A percentile compares a stretch with the other conserved stretches of the same genome.
Evolutionary conservation across 441 rosid genomes (phyloP).

Genomic region (Breynia disticha): DNA sequence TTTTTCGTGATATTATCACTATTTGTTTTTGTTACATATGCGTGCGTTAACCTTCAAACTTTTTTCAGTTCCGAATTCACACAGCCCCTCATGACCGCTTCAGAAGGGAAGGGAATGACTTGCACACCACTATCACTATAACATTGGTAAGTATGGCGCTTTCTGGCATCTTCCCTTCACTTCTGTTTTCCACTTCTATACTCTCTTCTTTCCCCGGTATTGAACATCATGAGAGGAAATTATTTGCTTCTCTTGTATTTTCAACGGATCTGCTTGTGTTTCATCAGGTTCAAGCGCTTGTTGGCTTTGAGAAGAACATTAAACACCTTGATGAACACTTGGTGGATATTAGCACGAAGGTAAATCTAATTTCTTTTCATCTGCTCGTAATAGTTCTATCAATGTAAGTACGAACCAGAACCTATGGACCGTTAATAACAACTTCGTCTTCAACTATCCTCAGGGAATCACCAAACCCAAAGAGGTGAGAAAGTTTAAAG

Average conservation of each 20-base stretch:
- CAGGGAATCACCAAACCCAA: conserved; percentile 91
- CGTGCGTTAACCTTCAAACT: neutral
- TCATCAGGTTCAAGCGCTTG: conserved; percentile 78
- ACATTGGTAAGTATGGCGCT: conserved; percentile 50
- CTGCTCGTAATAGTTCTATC: neutral
- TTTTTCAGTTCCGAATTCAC: conserved; percentile 70
- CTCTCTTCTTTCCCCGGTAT: neutral
- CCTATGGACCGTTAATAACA: conserved; percentile 1
- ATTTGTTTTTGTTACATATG: neutral
- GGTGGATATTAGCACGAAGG: conserved; percentile 78
- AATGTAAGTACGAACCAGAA: neutral
- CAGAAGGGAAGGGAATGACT: conserved; percentile 83
- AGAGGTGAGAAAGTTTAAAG: conserved; percentile 79
- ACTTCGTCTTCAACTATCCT: neutral
- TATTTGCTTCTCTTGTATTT: neutral
- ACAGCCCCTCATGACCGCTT: conserved; percentile 73
- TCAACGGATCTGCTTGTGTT: neutral
- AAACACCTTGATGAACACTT: conserved; percentile 88
- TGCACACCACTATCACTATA: conserved; percentile 73
- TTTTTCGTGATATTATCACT: neutral
- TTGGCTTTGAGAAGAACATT: conserved; percentile 85
- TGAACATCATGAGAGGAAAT: neutral
- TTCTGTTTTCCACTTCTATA: neutral
- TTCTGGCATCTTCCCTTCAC: neutral
- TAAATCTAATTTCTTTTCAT: conserved; percentile 14